Evolutionary conservation across 2,329 filamentous ascomycete species (phyloP).

Genomic region (Exophiala sp.): DNA sequence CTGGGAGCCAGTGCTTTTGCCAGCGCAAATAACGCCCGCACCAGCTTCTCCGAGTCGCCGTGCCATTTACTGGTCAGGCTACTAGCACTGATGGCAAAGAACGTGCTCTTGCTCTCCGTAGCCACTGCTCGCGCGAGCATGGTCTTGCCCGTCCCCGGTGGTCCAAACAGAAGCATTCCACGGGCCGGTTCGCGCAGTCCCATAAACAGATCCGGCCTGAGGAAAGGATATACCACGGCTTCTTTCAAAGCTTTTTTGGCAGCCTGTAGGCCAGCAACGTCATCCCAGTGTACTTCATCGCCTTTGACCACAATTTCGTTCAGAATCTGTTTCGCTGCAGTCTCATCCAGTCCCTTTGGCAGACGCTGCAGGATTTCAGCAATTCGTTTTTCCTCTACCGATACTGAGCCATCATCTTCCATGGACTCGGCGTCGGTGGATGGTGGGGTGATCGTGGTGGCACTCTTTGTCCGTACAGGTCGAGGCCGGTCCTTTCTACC

Average conservation of each 20-base stretch:
- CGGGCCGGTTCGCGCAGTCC: slow-evolving; percentile 87
- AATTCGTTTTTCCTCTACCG: slow-evolving; percentile 50
- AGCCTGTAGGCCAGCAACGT: slow-evolving; percentile 82
- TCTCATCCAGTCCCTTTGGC: slow-evolving; percentile 72
- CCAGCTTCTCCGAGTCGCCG: slow-evolving; percentile 93
- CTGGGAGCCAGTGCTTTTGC: slow-evolving; percentile 83
- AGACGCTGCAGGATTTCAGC: slow-evolving; percentile 66
- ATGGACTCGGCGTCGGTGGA: slow-evolving; percentile 47
- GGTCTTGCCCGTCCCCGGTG: slow-evolving; percentile 96
- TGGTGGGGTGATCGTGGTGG: slow-evolving; percentile 42
- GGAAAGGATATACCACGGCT: slow-evolving; percentile 92
- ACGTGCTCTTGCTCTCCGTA: slow-evolving; percentile 88
- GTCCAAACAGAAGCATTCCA: slow-evolving; percentile 93
- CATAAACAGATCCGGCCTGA: slow-evolving; percentile 92
- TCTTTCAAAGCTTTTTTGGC: slow-evolving; percentile 92
- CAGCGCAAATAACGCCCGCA: slow-evolving; percentile 83
- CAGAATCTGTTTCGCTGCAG: slow-evolving; percentile 81
- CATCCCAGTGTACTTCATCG: slow-evolving; percentile 89
- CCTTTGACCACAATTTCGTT: slow-evolving; percentile 94
- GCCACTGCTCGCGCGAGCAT: slow-evolving; percentile 94
- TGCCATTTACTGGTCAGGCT: slow-evolving; percentile 93
- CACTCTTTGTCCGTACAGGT: slow-evolving; percentile 32
- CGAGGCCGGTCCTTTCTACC: slow-evolving; percentile 14
- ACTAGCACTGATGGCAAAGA: slow-evolving; percentile 94
- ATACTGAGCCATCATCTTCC: slow-evolving; percentile 47